Base-by-base conservation (phyloP, 139 green algal species). In the Chlamydomonas sp. region DNA sequence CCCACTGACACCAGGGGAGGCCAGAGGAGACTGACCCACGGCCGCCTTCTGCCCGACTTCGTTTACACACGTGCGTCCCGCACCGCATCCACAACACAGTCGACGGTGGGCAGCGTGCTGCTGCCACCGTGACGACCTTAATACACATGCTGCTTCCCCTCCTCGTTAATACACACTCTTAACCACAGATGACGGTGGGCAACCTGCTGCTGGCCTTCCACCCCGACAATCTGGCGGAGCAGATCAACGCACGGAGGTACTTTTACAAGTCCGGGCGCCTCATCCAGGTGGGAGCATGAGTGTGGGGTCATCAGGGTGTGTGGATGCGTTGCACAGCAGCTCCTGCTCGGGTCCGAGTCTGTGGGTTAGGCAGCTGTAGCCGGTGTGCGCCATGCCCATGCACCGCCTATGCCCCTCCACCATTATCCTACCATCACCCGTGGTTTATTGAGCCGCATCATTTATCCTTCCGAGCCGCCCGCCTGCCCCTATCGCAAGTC, bases 181-280 rank as follows among this genome's bases (percentile, higher is more conserved):
- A n/a, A 5, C 6, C 15, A 15, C 68, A 77, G 80, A 18, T 66
- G 15, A 77, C 66, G 2, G 80, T 85, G 66, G 80, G 80, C 68
- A 85, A 85, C 66, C 68, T 85, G 80, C 66, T 85, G 64, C 80
- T 85, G 80, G 80, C 80, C 80, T 85, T 85, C 80, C 75, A 85
- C 66, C 80, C 80, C 31, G 80, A 85, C 57, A 67, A 85, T 49
- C 67, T 85, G 49, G 64, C 49, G 1, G 80, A 85, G 80, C 80
- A 85, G 64, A 85, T 85, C 80, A 85, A 85, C 80, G 80, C 80
- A 15, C 80, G 80, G 12, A 66, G 67, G 49, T 85, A 78, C 64
- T 85, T 85, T 18, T 85, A 85, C 80, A 85, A 85, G 80, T 78
- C 66, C 80, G 80, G 80, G 17, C 66, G 80, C 2, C 80, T 85